Conservation (phyloP, 2,329 filamentous ascomycete species). For the Aspergillus sp. region DNA sequence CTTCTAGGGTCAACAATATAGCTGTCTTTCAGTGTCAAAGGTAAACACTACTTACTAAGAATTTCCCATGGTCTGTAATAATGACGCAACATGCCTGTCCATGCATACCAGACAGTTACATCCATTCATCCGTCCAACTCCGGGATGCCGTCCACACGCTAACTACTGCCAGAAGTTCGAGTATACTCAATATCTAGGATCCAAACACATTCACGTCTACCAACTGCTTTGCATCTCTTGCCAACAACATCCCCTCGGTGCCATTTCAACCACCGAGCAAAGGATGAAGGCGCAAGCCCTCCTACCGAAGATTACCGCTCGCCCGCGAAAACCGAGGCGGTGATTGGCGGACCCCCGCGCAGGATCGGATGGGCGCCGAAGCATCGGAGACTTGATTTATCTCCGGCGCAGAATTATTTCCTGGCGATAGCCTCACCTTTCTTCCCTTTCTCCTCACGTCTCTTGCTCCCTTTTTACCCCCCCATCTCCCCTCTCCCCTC, state of each 20-base stretch:
- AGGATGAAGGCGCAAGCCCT: too few species aligned
- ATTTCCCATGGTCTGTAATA: neutral
- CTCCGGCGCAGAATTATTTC: constrained; percentile 26
- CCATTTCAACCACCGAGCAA: neutral
- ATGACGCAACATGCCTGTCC: neutral
- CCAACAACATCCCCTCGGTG: neutral
- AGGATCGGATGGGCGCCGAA: neutral
- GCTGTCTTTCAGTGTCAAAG: too few species aligned
- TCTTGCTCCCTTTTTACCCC: constrained; percentile 11
- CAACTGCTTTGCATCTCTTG: neutral
- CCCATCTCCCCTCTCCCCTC: constrained; percentile 12
- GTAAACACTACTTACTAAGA: neutral
- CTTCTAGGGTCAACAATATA: too few species aligned
- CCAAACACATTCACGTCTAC: too few species aligned
- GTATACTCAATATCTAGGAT: too few species aligned
- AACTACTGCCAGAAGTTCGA: too few species aligned
- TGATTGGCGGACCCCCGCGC: constrained; percentile 29
- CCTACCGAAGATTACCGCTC: constrained; percentile 20
- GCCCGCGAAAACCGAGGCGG: constrained; percentile 25
- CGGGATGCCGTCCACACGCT: neutral
- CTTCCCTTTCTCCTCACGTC: constrained; percentile 12
- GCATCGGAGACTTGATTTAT: constrained; percentile 36
- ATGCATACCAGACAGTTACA: neutral
- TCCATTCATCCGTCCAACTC: neutral
- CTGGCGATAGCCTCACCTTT: constrained; percentile 3